Conservation (phyloP, 441 rosid species). For the Adansonia rubrostipa region DNA sequence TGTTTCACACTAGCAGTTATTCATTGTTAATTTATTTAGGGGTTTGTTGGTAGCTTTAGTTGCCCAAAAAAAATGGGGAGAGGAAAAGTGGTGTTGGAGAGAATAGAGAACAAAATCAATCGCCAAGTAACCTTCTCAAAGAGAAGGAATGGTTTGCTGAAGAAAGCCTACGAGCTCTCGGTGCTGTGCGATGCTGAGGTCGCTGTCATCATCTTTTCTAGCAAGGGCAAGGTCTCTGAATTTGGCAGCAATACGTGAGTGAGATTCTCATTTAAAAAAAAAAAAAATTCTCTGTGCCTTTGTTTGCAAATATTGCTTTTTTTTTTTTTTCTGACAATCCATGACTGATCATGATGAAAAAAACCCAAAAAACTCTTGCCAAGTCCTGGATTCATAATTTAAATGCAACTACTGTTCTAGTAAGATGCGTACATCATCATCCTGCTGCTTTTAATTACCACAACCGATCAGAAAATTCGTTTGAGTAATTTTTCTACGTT, state of each 20-base stretch:
- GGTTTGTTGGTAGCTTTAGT: neutral
- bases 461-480: neutral
- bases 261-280: slow-evolving; percentile 3
- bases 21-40: neutral
- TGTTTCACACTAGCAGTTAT: neutral
- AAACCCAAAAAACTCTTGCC: neutral
- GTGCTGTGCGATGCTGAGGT: slow-evolving; percentile 47
- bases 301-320: neutral
- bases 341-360: neutral
- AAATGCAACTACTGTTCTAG: neutral
- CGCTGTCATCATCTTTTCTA: slow-evolving; percentile 48
- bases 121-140: slow-evolving; percentile 50
- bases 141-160: slow-evolving; percentile 48
- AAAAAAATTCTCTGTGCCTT: neutral
- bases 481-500: neutral
- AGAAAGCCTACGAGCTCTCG: slow-evolving; percentile 48
- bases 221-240: slow-evolving; percentile 42
- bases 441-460: neutral
- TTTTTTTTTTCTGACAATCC: neutral
- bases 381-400: neutral
- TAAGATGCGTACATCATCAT: neutral
- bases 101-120: slow-evolving; percentile 47
- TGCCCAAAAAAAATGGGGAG: slow-evolving; percentile 35
- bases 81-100: slow-evolving; percentile 48
- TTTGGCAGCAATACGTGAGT: slow-evolving; percentile 38